These are phyloP conservation scores for Yamadazyma mexicana DNA, from an alignment of 1,139 yeast genomes.

Conservation along the genomic window DNA sequence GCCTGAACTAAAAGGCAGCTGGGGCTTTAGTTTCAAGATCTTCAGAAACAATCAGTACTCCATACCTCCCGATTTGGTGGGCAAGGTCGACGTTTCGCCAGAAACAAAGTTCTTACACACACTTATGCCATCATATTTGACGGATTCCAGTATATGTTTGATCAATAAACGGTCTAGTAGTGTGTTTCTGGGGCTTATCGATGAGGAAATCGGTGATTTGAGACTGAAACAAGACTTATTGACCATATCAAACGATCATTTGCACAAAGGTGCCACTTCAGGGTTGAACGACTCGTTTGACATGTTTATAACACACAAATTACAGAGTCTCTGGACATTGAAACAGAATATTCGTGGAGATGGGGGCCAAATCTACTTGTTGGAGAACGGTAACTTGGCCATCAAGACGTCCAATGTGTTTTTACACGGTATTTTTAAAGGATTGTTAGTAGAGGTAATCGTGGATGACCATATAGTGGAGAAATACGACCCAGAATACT, in stretches of 20 bases:
- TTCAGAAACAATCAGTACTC: conserved; percentile 61
- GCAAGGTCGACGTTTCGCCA: conserved; percentile 28
- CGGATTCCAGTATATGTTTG: conserved; percentile 52
- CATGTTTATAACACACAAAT: conserved; percentile 48
- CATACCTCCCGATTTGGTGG: conserved; percentile 39
- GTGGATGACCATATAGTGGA: conserved; percentile 20
- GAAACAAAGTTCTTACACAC: conserved; percentile 57
- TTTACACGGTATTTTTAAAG: conserved; percentile 73
- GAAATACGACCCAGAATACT: conserved; percentile 13
- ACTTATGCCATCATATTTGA: conserved; percentile 53
- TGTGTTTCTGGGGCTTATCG: conserved; percentile 40
- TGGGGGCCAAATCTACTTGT: conserved; percentile 64
- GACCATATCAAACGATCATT: conserved; percentile 39
- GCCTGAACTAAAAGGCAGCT: conserved; percentile 58
- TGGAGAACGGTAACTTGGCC: conserved; percentile 46
- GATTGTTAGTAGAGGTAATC: conserved; percentile 63
- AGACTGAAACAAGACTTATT: conserved; percentile 16
- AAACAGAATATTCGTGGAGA: conserved; percentile 77
- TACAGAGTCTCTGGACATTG: conserved; percentile 71
- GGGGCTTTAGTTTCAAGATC: conserved; percentile 66
- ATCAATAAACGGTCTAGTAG: conserved; percentile 50
- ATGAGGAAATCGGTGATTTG: conserved; percentile 34
- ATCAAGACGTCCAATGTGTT: conserved; percentile 71
- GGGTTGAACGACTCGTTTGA: conserved; percentile 54
- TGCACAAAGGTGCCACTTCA: conserved; percentile 46